Evolutionary conservation across 2,329 filamentous ascomycete species (phyloP).

Genomic region (Penicillium thymicola): DNA sequence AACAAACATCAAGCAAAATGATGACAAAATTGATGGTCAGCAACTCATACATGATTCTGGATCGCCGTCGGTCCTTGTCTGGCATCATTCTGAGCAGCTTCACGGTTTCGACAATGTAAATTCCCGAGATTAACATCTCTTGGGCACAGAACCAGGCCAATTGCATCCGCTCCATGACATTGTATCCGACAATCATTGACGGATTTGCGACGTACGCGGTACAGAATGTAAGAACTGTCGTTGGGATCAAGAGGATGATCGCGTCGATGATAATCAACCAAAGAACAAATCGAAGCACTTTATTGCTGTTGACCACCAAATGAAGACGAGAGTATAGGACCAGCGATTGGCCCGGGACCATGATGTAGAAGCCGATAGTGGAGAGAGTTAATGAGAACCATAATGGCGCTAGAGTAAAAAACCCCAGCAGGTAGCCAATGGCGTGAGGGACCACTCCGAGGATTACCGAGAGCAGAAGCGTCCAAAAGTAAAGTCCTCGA

Average conservation of each 20-base stretch:
- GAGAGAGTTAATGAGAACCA: conserved; percentile 42
- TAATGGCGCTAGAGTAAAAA: conserved; percentile 34
- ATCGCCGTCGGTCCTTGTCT: conserved; percentile 35
- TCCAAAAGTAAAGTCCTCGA: conserved; percentile 43
- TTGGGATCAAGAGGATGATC: conserved; percentile 52
- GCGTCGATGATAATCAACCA: conserved; percentile 57
- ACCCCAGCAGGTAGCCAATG: conserved; percentile 40
- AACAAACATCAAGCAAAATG: conserved; percentile 45
- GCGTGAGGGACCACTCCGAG: conserved; percentile 37
- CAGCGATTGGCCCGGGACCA: conserved; percentile 61
- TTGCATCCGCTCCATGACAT: conserved; percentile 44
- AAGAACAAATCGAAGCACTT: conserved; percentile 49
- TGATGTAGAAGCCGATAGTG: conserved; percentile 54
- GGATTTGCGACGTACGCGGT: conserved; percentile 24
- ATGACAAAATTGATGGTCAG: conserved; percentile 49
- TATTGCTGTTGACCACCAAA: conserved; percentile 52
- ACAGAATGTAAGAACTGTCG: conserved; percentile 54
- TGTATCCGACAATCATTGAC: conserved; percentile 38
- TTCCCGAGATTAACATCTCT: conserved; percentile 46
- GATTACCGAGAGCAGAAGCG: conserved; percentile 35
- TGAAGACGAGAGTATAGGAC: conserved; percentile 63
- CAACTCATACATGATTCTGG: conserved; percentile 47
- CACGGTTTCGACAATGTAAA: conserved; percentile 54
- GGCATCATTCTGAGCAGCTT: conserved; percentile 40
- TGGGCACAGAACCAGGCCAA: conserved; percentile 45